Evolutionary conservation across 257 asterid genomes (phyloP), one percentile per base, ranked within the genome.

Genomic region (Solanum verrucosum): DNA sequence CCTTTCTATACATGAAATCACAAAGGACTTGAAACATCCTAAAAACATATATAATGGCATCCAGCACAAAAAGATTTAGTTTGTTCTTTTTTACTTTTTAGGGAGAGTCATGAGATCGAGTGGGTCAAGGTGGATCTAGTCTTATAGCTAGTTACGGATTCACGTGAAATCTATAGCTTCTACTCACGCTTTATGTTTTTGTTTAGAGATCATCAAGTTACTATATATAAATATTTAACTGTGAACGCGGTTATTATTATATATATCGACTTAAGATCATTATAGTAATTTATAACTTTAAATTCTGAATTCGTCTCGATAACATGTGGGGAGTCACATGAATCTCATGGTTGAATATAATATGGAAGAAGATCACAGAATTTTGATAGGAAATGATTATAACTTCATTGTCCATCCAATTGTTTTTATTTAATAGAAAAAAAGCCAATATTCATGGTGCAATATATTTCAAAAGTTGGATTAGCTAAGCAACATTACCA

Each of bases 391-490:
- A 84, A 75, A 88, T 90, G 86, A 84, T 87, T 67, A 74, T 86
- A 40, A 84, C 75, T 68, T 87, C 90, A 84, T 83, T 88, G 60
- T 65, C 84, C 86, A 81, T 38, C 60, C 75, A 70, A 78, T 67
- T 87, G 37, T 84, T 78, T 83, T 81, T 81, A 6, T 81, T 46
- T 27, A 46, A 29, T 79, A 65, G 84, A 14, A 87, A 70, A 68
- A 68, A 90, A 88, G 92, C 88, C 91, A 88, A 52, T 73, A 84
- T 87, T 90, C 87, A 88, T 85, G 89, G 89, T 38, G 49, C 52
- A 79, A 44, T 78, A 42, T 78, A 87, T 31, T 6, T 31, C 40
- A 70, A 29, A 88, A 87, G 90, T 87, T 87, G 74, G 82, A 87
- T 83, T 42, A 78, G 63, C 37, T 71, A 29, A 40, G 65, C 31